Base-by-base conservation (phyloP, 2,329 filamentous ascomycete species). In the Penicillium sp. region DNA sequence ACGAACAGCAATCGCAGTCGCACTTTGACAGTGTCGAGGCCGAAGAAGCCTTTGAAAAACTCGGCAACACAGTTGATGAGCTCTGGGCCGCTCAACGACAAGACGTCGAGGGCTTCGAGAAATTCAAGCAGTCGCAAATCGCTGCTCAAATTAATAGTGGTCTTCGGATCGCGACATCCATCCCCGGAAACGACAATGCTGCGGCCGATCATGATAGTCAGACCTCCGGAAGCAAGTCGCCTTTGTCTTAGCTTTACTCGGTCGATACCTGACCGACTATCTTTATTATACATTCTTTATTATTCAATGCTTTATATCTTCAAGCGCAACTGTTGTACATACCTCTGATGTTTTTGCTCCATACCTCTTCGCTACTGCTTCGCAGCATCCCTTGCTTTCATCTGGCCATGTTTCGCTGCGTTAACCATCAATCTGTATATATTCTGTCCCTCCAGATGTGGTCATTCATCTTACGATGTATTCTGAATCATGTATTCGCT, bases 131-230 rank as follows among this genome's bases (percentile, higher is more conserved):
- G 54, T 76, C 72, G 14, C 77, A 79, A 52, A 73, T 79, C 46
- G 77, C 76, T 3, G 76, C 77, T 13, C 75, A 78, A 55, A 74
- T 77, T 24, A 78, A 78, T 58, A 74, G 72, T 37, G 74, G 74
- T 28, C 29, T 60, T n/a, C 62, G 60, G 16, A 26, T 21, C 16
- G 24, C 50, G 34, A 7, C 19, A 19, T 29, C 34, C n/a, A 14
- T 28, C 8, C 39, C 48, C 21, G 24, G 11, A 3, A 14, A 16
- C 18, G 7, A 29, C 11, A 26, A 51, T 16, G 3, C 29, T 0
- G 37, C 13, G 11, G 19, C 18, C 5, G 39, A 49, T 23, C 44
- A 49, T 29, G 39, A 47, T 39, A 10, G 23, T 18, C 39, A 28
- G 23, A 24, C 7, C 18, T 26, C 34, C 11, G 42, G 11, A 45